A percentile compares a stretch with the other conserved stretches of the same genome.
Conservation (phyloP, 2,329 filamentous ascomycete genomes). For the Chrysoporthe austroafricana region DNA sequence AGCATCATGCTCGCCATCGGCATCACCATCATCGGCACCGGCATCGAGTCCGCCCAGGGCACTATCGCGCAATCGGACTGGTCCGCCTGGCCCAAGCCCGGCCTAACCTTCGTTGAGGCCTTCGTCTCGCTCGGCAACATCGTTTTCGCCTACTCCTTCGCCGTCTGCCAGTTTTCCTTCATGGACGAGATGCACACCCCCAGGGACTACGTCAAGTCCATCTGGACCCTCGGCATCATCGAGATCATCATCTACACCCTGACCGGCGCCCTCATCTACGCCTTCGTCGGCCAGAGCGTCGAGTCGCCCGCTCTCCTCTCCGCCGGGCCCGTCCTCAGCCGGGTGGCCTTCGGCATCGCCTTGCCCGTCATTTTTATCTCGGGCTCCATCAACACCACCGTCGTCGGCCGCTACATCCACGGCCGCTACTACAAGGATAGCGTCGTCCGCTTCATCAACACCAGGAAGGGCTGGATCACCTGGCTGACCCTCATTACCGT, state of each 20-base stretch:
- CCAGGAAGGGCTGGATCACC: conserved; percentile 49
- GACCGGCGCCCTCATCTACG: conserved; percentile 70
- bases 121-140: conserved; percentile 71
- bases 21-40: conserved; percentile 69
- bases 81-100: conserved; percentile 51
- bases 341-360: conserved; percentile 71
- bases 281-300: conserved; percentile 67
- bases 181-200: conserved; percentile 59
- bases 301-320: conserved; percentile 70
- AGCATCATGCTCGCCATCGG: conserved; percentile 67
- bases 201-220: conserved; percentile 53
- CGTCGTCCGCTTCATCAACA: conserved; percentile 52
- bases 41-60: conserved; percentile 44
- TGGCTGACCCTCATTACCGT: conserved; percentile 61
- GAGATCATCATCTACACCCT: conserved; percentile 70
- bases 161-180: conserved; percentile 56
- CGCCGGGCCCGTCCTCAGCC: conserved; percentile 60
- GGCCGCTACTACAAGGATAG: conserved; percentile 49
- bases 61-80: conserved; percentile 38
- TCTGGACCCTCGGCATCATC: conserved; percentile 63
- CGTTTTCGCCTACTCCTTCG: conserved; percentile 68
- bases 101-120: conserved; percentile 54
- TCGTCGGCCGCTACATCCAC: conserved; percentile 51
- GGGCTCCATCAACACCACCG: conserved; percentile 68
- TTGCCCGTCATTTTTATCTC: conserved; percentile 76